Conservation (phyloP, 345 rosid genomes). For the Balakata baccata region DNA sequence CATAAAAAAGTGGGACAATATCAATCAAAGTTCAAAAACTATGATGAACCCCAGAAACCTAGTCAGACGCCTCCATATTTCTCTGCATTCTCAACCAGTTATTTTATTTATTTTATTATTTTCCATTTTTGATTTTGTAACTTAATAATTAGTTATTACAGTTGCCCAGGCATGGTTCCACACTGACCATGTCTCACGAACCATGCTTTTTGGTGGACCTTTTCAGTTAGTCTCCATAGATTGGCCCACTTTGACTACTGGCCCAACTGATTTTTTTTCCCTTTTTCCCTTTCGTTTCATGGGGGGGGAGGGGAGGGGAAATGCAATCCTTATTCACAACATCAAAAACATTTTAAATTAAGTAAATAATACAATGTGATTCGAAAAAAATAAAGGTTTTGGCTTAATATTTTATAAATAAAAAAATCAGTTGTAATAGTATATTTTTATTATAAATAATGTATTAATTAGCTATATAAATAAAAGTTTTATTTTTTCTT, state of each 20-base stretch:
- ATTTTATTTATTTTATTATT: background rate
- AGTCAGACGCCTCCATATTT: slow-evolving; percentile 19
- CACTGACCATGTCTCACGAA: slow-evolving; percentile 4
- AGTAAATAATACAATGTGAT: too few relatives aligned
- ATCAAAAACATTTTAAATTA: too few relatives aligned
- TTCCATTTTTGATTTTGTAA: background rate
- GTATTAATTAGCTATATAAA: too few relatives aligned
- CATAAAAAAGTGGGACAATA: slow-evolving; percentile 27
- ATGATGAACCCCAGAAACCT: slow-evolving; percentile 21
- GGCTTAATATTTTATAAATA: too few relatives aligned
- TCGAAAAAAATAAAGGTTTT: too few relatives aligned
- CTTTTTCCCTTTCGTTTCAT: too few relatives aligned
- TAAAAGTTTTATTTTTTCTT: too few relatives aligned
- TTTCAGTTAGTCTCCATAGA: background rate
- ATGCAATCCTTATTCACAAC: too few relatives aligned
- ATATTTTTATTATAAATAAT: too few relatives aligned
- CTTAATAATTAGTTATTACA: slow-evolving; percentile 1
- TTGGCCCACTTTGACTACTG: slow-evolving; percentile 10
- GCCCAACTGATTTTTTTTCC: background rate
- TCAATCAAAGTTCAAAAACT: slow-evolving; percentile 8
- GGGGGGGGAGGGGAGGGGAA: too few relatives aligned
- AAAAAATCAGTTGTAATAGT: too few relatives aligned
- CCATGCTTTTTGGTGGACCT: background rate
- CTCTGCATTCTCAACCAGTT: slow-evolving; percentile 9
- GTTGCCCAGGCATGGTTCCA: slow-evolving; percentile 20